These are phyloP conservation scores for Rhodosporidiobolus odoratus DNA, from an alignment of 768 basidiomycete species.

Conservation along the genomic window DNA sequence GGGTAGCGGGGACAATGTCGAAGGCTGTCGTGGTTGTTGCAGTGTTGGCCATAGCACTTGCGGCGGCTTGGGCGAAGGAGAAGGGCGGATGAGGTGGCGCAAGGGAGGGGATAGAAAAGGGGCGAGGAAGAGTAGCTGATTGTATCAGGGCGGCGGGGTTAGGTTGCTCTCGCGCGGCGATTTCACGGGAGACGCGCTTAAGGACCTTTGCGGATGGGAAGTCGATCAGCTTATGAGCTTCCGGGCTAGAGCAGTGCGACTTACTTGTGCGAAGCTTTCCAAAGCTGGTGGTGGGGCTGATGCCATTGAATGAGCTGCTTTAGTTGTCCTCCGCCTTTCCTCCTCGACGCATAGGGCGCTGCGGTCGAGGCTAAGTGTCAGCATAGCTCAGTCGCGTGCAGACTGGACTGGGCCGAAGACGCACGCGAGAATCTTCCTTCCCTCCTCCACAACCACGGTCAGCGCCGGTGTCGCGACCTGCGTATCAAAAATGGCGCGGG, in stretches of 20 bases:
- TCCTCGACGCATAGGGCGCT: conserved; percentile 22
- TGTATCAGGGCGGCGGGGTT: neutral
- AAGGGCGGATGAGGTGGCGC: neutral
- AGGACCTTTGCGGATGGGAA: conserved; percentile 13
- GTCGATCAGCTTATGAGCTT: neutral
- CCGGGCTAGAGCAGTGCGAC: neutral
- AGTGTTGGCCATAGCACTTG: conserved; percentile 21
- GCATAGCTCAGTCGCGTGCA: neutral
- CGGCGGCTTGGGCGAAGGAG: conserved; percentile 28
- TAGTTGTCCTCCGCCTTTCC: conserved; percentile 24
- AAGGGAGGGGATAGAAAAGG: neutral
- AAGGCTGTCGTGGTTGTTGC: neutral
- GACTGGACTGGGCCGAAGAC: neutral
- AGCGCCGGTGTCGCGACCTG: conserved; percentile 31
- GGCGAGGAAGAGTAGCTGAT: neutral
- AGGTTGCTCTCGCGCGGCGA: neutral
- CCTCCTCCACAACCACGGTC: conserved; percentile 34
- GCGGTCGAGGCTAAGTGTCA: neutral
- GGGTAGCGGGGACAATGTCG: neutral
- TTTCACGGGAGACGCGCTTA: conserved; percentile 27
- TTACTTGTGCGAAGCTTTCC: conserved; percentile 32
- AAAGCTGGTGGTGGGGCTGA: neutral
- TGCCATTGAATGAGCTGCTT: conserved; percentile 22
- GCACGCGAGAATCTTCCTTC: conserved; percentile 31
- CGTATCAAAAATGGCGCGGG: conserved; percentile 23